Percentiles rank a stretch among this genome's conserved stretches.
These are phyloP conservation scores for Moelleriella libera DNA, from an alignment of 2,329 filamentous ascomycete genomes.

Conservation along the genomic window DNA sequence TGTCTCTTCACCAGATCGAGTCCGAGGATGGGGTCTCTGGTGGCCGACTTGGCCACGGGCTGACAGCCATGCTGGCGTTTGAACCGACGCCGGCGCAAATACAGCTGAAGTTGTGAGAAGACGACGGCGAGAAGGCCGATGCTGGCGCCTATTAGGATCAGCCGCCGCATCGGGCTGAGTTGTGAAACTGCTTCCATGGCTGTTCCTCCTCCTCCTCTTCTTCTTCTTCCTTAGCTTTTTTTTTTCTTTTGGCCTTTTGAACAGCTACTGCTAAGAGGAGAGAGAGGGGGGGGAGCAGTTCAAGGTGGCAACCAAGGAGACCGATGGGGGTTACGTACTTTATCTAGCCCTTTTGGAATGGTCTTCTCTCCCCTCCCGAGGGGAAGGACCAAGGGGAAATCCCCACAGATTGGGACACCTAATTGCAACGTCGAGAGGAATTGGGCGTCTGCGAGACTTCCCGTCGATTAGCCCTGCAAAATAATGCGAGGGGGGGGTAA, in stretches of 20 bases:
- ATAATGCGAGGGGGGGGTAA: no score
- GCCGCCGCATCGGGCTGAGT: not conserved
- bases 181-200: not conserved
- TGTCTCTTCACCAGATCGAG: conserved; percentile 1
- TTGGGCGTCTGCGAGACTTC: no score
- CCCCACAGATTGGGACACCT: no score
- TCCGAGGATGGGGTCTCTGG: conserved; percentile 2
- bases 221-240: no score
- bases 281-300: not conserved
- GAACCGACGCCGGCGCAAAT: not conserved
- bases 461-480: no score
- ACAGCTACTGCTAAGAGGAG: not conserved
- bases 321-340: no score
- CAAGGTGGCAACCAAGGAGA: not conserved
- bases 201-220: no score
- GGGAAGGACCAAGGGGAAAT: no score
- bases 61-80: conserved; percentile 2
- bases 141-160: not conserved
- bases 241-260: no score
- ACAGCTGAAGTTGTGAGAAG: not conserved
- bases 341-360: no score
- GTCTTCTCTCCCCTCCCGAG: no score
- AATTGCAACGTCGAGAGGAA: no score
- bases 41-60: not conserved
- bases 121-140: not conserved